These are phyloP conservation scores for Penicillium vulpinum DNA, from an alignment of 2,329 filamentous ascomycete species.

Conservation along the genomic window DNA sequence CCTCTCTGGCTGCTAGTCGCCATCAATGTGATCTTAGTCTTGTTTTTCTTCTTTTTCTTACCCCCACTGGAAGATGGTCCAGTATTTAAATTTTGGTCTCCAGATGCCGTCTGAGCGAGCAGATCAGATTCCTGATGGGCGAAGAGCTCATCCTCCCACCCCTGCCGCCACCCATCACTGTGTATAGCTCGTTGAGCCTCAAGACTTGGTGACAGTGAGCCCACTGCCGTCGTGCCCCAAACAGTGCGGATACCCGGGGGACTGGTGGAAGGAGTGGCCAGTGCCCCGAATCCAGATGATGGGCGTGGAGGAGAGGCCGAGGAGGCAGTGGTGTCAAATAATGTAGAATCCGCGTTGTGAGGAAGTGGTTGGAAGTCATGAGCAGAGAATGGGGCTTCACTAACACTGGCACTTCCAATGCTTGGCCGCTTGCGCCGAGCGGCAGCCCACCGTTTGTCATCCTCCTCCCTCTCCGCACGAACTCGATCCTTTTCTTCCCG, in stretches of 20 bases:
- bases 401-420: conserved; percentile 38
- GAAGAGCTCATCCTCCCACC: conserved; percentile 74
- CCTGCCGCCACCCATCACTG: conserved; percentile 85
- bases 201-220: conserved; percentile 58
- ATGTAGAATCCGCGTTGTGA: conserved; percentile 32
- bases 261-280: conserved; percentile 79
- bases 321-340: conserved; percentile 33
- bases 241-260: conserved; percentile 76
- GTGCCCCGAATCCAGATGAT: conserved; percentile 48
- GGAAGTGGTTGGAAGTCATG: conserved; percentile 67
- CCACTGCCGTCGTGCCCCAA: conserved; percentile 80
- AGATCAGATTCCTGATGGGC: conserved; percentile 58
- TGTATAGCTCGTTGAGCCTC: conserved; percentile 38
- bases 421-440: conserved; percentile 62
- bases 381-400: conserved; percentile 53
- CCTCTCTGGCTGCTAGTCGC: conserved; percentile 63
- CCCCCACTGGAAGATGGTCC: conserved; percentile 31
- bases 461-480: conserved; percentile 77
- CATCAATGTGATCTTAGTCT: conserved; percentile 69
- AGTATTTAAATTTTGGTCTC: conserved; percentile 14
- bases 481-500: conserved; percentile 83
- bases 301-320: conserved; percentile 46
- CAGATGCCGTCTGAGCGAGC: conserved; percentile 50
- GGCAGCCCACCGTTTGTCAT: conserved; percentile 66
- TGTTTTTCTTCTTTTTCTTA: conserved; percentile 66